Evolutionary conservation across 2,329 filamentous ascomycete genomes (phyloP), one percentile per base, ranked within the genome.

Genomic region (Ophiocordyceps unilateralis): DNA sequence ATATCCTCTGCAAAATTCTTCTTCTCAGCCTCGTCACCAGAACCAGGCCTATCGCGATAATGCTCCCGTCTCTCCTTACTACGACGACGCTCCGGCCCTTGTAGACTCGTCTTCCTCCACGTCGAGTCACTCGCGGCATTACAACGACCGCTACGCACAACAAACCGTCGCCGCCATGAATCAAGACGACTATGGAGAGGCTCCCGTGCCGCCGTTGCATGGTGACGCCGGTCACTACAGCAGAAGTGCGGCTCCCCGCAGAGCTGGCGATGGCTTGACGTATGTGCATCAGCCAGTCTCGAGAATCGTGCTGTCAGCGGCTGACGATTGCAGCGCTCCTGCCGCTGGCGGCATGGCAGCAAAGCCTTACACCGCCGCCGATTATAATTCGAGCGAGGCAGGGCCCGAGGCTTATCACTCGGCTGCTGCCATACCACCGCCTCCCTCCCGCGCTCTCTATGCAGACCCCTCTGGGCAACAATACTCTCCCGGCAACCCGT

Each of bases 281-380:
- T 40, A 23, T 17, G 39, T 10, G 20, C 10, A 40, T 10, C n/a
- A 10, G 15, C 36, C 11, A 23, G 12, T n/a, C 19, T 22, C 50
- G 68, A 62, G 52, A 61, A 67, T 44, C 81, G 77, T 1, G 75
- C 76, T 2, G 78, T 75, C 28, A 36, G 17, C n/a, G 5, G 69
- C 74, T 47, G 78, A 85, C 60, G 83, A 84, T 56, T 74, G 80
- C 49, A 69, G 78, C 46, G 66, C 74, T 41, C 58, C 65, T 34
- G 74, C 80, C 15, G 67, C 70, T 20, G 80, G 78, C 50, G 80
- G 78, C 44, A 76, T 85, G 58, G 68, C 78, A 24, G 78, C 78
- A 43, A 74, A 83, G 46, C 79, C 81, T 34, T 68, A 78, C 52
- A 74, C 66, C 44, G 73, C 82, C 41, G 78, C 80, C 41, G 77